phyloP scores from a whole-genome alignment of 148 eudicot species.

The Silene latifolia region DNA sequence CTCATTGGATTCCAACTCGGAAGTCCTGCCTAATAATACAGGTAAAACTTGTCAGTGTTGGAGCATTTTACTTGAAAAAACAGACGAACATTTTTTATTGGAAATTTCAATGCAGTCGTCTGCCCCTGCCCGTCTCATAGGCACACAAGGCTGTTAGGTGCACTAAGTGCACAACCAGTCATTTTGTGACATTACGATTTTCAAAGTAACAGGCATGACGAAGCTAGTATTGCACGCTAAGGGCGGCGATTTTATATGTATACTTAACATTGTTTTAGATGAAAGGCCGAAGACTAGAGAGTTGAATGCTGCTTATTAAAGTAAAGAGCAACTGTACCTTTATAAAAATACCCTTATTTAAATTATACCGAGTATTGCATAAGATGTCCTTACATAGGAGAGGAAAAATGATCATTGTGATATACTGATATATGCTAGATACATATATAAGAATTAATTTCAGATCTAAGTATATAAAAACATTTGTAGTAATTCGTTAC shows the following conservation, averaged over 20 bases:
- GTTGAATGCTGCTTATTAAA: no score
- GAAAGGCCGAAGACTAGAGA: no score
- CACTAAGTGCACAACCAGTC: background rate
- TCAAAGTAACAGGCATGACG: no score
- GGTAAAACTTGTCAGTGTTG: conserved; percentile 7
- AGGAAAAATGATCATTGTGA: background rate
- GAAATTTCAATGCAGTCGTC: background rate
- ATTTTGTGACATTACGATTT: background rate
- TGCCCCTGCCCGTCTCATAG: background rate
- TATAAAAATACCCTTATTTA: background rate
- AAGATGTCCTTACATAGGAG: background rate
- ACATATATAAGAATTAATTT: background rate
- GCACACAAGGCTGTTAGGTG: background rate
- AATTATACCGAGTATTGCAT: no score
- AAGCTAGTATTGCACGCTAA: no score
- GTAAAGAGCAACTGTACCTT: no score
- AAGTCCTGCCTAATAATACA: conserved; percentile 38
- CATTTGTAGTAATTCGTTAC: background rate
- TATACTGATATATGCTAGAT: background rate
- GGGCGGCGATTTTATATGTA: no score
- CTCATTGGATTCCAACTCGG: conserved; percentile 35
- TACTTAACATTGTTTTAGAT: no score
- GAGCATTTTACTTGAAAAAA: no score
- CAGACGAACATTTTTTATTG: no score
- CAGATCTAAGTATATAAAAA: background rate